phyloP scores from a whole-genome alignment of 164 flowering plant species.

The Hamamelis virginiana region DNA sequence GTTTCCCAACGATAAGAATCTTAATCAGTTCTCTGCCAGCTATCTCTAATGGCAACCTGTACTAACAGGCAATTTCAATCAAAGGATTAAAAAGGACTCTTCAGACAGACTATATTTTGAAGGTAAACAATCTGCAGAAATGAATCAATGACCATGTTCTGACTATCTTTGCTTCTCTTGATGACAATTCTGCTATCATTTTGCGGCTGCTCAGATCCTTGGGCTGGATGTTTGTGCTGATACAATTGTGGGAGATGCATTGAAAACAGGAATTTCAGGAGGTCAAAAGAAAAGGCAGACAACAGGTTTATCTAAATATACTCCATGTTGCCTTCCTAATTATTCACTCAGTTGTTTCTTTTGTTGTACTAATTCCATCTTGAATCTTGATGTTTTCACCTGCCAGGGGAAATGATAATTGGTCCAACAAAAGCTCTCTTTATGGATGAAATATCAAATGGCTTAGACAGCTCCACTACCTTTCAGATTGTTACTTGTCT shows the following conservation, averaged over 20 bases:
- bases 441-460: conserved; percentile 58
- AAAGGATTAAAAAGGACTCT: conserved; percentile 20
- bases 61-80: conserved; percentile 22
- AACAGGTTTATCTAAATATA: conserved; percentile 15
- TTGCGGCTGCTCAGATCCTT: conserved; percentile 18
- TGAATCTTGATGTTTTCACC: background rate
- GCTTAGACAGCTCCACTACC: conserved; percentile 53
- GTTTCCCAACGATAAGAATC: background rate
- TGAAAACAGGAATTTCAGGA: conserved; percentile 34
- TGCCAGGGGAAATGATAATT: conserved; percentile 47
- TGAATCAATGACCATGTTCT: background rate
- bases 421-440: conserved; percentile 43
- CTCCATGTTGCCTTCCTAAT: background rate
- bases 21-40: background rate
- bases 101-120: conserved; percentile 28
- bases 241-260: conserved; percentile 25
- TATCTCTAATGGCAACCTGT: background rate
- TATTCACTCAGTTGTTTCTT: background rate
- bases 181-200: background rate
- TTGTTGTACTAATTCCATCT: background rate
- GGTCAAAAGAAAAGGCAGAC: conserved; percentile 32
- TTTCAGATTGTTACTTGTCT: conserved; percentile 45
- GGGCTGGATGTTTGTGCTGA: conserved; percentile 33
- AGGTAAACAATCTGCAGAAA: conserved; percentile 8
- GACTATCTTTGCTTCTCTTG: background rate